phyloP scores from a whole-genome alignment of 2,329 filamentous ascomycete species.

The Akanthomyces dipterigenus region DNA sequence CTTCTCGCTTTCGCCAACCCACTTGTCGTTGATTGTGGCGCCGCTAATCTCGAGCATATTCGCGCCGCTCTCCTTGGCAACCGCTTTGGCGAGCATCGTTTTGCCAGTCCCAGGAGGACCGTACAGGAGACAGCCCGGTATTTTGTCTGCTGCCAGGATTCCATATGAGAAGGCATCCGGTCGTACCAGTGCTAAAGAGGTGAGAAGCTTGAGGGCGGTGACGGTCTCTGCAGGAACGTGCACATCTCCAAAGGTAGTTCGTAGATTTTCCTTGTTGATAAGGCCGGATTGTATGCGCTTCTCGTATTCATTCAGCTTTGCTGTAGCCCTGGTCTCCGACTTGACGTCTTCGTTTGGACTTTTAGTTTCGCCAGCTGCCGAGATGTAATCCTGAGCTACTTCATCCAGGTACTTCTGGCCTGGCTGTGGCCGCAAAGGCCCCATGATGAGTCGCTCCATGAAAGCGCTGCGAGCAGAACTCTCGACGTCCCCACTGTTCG shows the following conservation, averaged over 20 bases:
- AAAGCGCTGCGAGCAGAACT: slow-evolving; percentile 21
- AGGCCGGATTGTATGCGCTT: slow-evolving; percentile 76
- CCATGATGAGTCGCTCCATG: slow-evolving; percentile 26
- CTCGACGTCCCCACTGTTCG: slow-evolving; percentile 18
- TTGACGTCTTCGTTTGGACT: slow-evolving; percentile 23
- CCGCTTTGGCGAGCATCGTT: slow-evolving; percentile 61
- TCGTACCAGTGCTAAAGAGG: slow-evolving; percentile 75
- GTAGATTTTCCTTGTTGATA: slow-evolving; percentile 72
- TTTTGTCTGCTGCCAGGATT: slow-evolving; percentile 82
- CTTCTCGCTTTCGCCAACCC: slow-evolving; percentile 93
- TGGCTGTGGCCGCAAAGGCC: slow-evolving; percentile 25
- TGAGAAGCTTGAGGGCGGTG: slow-evolving; percentile 81
- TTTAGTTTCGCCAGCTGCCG: slow-evolving; percentile 21
- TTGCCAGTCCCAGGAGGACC: slow-evolving; percentile 79
- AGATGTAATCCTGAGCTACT: slow-evolving; percentile 20
- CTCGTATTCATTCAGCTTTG: slow-evolving; percentile 67
- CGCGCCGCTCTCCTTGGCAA: slow-evolving; percentile 61
- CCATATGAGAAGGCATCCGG: slow-evolving; percentile 97
- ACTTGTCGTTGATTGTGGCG: slow-evolving; percentile 92
- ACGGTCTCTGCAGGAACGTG: slow-evolving; percentile 77
- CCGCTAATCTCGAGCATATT: slow-evolving; percentile 83
- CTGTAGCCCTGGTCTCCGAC: slow-evolving; percentile 18
- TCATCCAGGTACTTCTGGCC: slow-evolving; percentile 26
- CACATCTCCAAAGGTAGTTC: slow-evolving; percentile 81
- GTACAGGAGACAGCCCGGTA: slow-evolving; percentile 82